Conservation (phyloP, 441 rosid genomes). For the Mallotus japonicus region DNA sequence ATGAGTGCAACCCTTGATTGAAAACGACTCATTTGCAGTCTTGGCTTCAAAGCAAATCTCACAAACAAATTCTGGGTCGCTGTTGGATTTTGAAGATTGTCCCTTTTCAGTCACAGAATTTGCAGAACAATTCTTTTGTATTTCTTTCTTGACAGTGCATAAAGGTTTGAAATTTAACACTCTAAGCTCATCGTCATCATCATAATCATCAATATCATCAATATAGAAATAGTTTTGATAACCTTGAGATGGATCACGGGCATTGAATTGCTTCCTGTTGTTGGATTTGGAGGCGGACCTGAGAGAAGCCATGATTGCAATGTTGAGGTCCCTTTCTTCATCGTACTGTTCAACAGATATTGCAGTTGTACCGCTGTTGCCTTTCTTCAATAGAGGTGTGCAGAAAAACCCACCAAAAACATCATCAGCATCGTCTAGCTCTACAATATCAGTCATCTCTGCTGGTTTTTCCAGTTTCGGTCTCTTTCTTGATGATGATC, state of each 20-base stretch:
- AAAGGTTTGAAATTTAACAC: slow-evolving; percentile 11
- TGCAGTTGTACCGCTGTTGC: slow-evolving; percentile 8
- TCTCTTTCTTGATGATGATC: not conserved
- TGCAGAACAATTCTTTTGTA: not conserved
- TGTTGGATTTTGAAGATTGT: slow-evolving; percentile 18
- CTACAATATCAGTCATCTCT: slow-evolving; percentile 8
- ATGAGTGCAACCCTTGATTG: slow-evolving; percentile 40
- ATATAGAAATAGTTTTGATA: not conserved
- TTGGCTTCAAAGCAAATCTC: slow-evolving; percentile 39
- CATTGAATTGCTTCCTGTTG: not conserved
- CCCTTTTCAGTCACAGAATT: slow-evolving; percentile 12
- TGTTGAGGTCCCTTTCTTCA: slow-evolving; percentile 19
- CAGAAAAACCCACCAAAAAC: not conserved
- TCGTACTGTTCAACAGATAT: slow-evolving; percentile 20
- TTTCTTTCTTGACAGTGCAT: not conserved
- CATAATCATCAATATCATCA: not conserved
- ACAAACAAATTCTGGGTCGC: slow-evolving; percentile 26
- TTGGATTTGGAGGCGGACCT: not conserved
- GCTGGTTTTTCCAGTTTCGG: slow-evolving; percentile 11
- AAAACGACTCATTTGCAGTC: slow-evolving; percentile 18
- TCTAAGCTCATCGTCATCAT: slow-evolving; percentile 5
- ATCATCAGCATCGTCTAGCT: slow-evolving; percentile 12
- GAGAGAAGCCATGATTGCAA: slow-evolving; percentile 17
- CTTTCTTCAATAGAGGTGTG: slow-evolving; percentile 14
- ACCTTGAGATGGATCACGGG: slow-evolving; percentile 7